Base-by-base conservation (phyloP, 1,284 basidiomycete species). In the Cystobasidiaceae sp. region DNA sequence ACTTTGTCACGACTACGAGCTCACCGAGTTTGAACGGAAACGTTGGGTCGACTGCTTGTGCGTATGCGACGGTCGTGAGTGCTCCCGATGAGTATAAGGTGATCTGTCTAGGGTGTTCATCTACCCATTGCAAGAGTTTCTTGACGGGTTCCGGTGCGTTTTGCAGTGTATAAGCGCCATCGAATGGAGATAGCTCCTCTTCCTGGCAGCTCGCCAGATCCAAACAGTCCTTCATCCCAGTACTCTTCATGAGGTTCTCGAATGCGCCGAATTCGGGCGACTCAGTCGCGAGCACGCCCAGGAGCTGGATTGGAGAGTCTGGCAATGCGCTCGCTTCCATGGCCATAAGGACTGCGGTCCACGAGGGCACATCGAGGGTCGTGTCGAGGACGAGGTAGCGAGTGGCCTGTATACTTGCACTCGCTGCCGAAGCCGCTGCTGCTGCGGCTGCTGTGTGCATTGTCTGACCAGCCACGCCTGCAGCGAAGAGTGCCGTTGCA, bases 361-460 rank as follows among this genome's bases (percentile, higher is more conserved):
- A 41, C 9, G 60, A 63, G 21, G 50, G 60, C n/a, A 51, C 54
- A 41, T 63, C 50, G 25, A 30, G 41, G 9, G 60, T 63, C 25
- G 51, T 21, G 34, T 63, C 60, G n/a, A 63, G 51, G 3, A 55
- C 43, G 19, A 63, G n/a, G 30, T 55, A 63, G 34, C 51, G 49
- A 21, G 37, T 44, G 11, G 37, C n/a, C 11, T 39, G 37, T n/a
- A n/a, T n/a, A n/a, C n/a, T n/a, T n/a, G n/a, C n/a, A n/a, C n/a
- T n/a, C n/a, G n/a, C n/a, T n/a, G 37, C n/a, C 37, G 11, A 11
- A 17, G 17, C 33, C 43, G 51, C n/a, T 41, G 34, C 7, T 27
- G 6, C 34, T 21, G n/a, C n/a, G n/a, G 4, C 3, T 5, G 15
- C 2, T 50, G 48, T 50, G 11, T 13, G 28, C 13, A 28, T 5